phyloP scores from a whole-genome alignment of 2,329 filamentous ascomycete species.

The Cladosporium cucumerinum region DNA sequence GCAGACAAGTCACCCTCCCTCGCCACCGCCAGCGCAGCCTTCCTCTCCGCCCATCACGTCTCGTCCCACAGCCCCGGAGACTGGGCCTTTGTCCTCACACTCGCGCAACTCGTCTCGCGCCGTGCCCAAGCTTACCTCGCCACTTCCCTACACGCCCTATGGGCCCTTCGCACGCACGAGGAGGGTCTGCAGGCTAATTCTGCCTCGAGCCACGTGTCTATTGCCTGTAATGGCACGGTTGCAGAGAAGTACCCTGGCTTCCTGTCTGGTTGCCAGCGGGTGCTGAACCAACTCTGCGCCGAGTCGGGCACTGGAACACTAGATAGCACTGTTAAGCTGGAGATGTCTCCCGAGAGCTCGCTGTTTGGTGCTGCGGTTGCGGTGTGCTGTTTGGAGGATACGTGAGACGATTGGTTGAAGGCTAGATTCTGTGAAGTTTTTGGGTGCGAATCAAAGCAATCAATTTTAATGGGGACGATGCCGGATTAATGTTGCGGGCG shows the following conservation, averaged over 20 bases:
- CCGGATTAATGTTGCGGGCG: neutral
- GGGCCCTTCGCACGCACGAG: constrained; percentile 49
- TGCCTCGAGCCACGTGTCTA: constrained; percentile 39
- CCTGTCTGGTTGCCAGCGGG: constrained; percentile 57
- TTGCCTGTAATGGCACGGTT: constrained; percentile 78
- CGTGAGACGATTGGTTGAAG: neutral
- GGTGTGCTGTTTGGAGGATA: constrained; percentile 30
- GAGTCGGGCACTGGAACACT: constrained; percentile 39
- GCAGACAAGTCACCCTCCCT: constrained; percentile 42
- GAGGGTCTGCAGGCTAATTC: constrained; percentile 40
- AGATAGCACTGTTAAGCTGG: constrained; percentile 53
- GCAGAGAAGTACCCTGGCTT: constrained; percentile 76
- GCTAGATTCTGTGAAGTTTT: neutral
- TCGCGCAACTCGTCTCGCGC: constrained; percentile 53
- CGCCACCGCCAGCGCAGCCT: constrained; percentile 41
- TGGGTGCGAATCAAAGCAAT: neutral
- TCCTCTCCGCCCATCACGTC: constrained; percentile 53
- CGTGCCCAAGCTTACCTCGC: constrained; percentile 62
- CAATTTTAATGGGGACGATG: neutral
- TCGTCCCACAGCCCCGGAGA: constrained; percentile 46
- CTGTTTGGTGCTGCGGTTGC: constrained; percentile 73
- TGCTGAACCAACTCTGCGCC: constrained; percentile 57
- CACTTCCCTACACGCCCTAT: constrained; percentile 60
- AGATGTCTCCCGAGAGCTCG: constrained; percentile 70
- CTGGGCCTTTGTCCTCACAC: constrained; percentile 52